Base-by-base conservation (phyloP, 2,329 filamentous ascomycete genomes). In the Ophiostoma quercus region DNA sequence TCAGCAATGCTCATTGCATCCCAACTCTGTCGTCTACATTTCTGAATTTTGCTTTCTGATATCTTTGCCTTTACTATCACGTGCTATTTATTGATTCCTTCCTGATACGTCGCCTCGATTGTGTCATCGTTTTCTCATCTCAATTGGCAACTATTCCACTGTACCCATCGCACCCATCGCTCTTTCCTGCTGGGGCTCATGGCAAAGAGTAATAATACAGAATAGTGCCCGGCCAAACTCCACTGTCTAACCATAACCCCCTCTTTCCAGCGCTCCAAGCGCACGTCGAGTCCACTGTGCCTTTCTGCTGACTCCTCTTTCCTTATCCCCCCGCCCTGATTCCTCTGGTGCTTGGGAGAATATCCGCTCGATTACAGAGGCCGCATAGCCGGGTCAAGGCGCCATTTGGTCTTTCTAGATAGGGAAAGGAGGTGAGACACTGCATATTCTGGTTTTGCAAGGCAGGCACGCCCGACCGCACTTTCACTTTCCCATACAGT, bases 341-440 rank as follows among this genome's bases (percentile, higher is more conserved):
- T 54, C 47, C 47, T 22, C n/a, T 54, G 47, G 14, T 16, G n/a
- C 16, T 22, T 54, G 47, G 2, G 47, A 57, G n/a, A 57, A 57
- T 57, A 57, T 12, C 51, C 51, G 51, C 22, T n/a, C 22, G 9
- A 12, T 25, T 19, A 68, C 37, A 68, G 68, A 66, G 66, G 69
- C 67, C 68, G 68, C 65, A 70, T 54, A 47, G 43, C 54, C 60
- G 51, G 51, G 67, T 47, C 66, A 66, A 67, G 65, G 66, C 66
- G 69, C 69, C 67, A 67, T 60, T 51, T 25, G 25, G 16, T 32
- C 51, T 57, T 57, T 22, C 63, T 25, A n/a, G 68, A 67, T 67
- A 67, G 65, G 68, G 51, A 67, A 70, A 67, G 25, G 57, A 57
- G 41, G 65, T 34, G 66, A 63, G 66, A 70, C 54, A 69, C 47